Percentiles rank a stretch among this genome's conserved stretches.
phyloP scores from a whole-genome alignment of 345 rosid species.

The Hibiscus syriacus region DNA sequence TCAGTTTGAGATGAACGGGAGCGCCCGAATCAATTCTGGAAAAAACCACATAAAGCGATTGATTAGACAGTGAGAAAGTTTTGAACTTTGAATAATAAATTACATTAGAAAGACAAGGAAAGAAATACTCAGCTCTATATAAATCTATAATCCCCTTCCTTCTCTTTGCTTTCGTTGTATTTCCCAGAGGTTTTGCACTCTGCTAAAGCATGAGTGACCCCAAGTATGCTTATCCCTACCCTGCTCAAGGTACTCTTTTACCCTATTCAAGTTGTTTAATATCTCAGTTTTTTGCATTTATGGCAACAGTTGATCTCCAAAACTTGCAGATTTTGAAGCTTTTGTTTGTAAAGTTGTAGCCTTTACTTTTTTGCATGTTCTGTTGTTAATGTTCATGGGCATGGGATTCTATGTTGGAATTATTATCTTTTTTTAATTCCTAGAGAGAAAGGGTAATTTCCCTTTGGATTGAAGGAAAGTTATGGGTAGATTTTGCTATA shows the following conservation, averaged over 20 bases:
- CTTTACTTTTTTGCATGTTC: neutral
- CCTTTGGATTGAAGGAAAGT: neutral
- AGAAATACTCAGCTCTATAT: too few species aligned
- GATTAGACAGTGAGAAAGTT: too few species aligned
- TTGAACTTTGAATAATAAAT: too few species aligned
- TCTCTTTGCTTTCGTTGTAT: neutral
- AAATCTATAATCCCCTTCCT: too few species aligned
- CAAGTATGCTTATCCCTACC: conserved; percentile 47
- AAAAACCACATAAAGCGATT: too few species aligned
- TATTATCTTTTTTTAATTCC: neutral
- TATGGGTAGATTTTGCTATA: neutral
- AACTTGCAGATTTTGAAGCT: neutral
- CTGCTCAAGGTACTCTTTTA: conserved; percentile 37
- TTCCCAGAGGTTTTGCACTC: neutral
- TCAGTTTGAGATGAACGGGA: too few species aligned
- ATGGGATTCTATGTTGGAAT: neutral
- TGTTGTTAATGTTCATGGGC: neutral
- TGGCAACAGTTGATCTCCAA: neutral
- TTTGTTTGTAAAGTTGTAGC: neutral
- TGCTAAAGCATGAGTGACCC: conserved; percentile 34
- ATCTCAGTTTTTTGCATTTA: neutral
- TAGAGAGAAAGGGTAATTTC: neutral
- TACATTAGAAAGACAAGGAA: too few species aligned
- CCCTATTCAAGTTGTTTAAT: too few species aligned
- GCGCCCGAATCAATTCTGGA: too few species aligned